Evolutionary conservation across 225 moss, liverwort and hornwort genomes (phyloP).

Genomic region (Marchantia polymorpha): DNA sequence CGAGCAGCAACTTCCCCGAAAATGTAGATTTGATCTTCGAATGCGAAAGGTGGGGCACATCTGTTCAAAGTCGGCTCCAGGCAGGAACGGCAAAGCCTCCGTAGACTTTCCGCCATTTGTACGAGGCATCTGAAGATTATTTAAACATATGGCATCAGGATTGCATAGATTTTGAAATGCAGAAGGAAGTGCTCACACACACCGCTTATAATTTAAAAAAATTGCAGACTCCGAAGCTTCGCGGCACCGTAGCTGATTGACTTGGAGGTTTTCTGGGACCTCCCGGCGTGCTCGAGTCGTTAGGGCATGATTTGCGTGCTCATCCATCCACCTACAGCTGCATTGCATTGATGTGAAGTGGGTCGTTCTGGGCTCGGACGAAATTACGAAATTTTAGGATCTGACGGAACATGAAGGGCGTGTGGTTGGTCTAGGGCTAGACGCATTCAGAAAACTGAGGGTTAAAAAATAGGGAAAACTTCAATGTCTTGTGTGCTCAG

Average conservation of each 20-base stretch:
- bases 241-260: not conserved
- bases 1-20: too few relatives aligned
- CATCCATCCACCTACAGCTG: too few relatives aligned
- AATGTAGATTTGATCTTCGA: too few relatives aligned
- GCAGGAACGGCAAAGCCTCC: not conserved
- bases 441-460: not conserved
- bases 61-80: too few relatives aligned
- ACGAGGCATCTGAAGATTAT: not conserved
- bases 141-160: not conserved
- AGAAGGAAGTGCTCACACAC: too few relatives aligned
- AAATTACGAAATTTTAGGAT: not conserved
- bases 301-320: not conserved
- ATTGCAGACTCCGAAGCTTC: not conserved
- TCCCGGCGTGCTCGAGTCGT: not conserved
- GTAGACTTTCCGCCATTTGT: not conserved
- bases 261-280: not conserved
- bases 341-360: not conserved
- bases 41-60: too few relatives aligned
- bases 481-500: not conserved
- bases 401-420: not conserved
- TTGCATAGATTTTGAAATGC: not conserved
- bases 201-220: not conserved
- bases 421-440: not conserved
- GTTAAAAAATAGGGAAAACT: not conserved
- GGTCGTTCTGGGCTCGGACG: not conserved